Percentiles rank a stretch among this genome's conserved stretches.
Conservation (phyloP, 768 basidiomycete genomes). For the Kondoa malvinella region DNA sequence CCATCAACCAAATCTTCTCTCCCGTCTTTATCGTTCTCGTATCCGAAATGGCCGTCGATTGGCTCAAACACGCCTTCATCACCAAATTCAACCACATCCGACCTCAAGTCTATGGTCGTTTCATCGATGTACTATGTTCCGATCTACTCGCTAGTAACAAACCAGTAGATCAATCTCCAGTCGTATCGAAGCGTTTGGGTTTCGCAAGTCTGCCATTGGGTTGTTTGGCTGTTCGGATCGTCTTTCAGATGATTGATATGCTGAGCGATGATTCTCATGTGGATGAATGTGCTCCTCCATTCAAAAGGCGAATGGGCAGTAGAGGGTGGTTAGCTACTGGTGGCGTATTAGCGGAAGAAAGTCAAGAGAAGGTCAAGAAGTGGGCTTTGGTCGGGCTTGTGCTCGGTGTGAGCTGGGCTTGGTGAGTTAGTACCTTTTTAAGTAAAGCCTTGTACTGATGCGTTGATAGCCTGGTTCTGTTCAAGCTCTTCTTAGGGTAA, state of each 20-base stretch:
- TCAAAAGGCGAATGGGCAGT: neutral
- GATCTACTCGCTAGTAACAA: conserved; percentile 65
- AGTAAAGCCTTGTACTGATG: neutral
- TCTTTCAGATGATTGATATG: conserved; percentile 35
- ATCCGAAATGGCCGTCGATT: conserved; percentile 89
- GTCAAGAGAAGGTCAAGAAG: conserved; percentile 8
- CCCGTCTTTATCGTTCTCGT: conserved; percentile 78
- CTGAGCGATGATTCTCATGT: conserved; percentile 25
- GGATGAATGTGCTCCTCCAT: conserved; percentile 22
- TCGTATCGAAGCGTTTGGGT: conserved; percentile 81
- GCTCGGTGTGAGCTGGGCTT: conserved; percentile 60
- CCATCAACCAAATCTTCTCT: conserved; percentile 59
- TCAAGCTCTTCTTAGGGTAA: neutral
- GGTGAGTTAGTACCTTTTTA: conserved; percentile 42
- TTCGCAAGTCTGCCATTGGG: conserved; percentile 85
- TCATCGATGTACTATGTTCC: conserved; percentile 83
- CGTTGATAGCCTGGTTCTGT: neutral
- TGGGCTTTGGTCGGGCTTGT: conserved; percentile 28
- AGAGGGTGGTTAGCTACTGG: conserved; percentile 13
- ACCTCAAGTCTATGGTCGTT: conserved; percentile 83
- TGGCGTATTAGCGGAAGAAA: conserved; percentile 10
- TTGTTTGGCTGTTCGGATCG: conserved; percentile 42
- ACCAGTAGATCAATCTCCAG: conserved; percentile 87
- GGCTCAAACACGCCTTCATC: conserved; percentile 98
- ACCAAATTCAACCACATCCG: conserved; percentile 98